phyloP scores from a whole-genome alignment of 164 flowering plant species.

The Aristolochia californica region DNA sequence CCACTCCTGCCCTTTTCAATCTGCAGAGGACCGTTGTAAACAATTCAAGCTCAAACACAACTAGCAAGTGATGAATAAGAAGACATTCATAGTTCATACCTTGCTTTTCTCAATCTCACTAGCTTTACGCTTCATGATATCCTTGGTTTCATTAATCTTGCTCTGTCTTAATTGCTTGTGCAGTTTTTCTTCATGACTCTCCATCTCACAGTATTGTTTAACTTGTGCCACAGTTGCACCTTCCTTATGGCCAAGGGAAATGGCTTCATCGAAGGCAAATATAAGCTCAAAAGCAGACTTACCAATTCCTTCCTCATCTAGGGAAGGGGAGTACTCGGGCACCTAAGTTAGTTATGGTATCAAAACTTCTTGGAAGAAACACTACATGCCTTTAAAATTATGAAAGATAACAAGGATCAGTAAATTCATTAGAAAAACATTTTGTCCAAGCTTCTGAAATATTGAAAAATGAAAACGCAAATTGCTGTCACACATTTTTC shows the following conservation, averaged over 20 bases:
- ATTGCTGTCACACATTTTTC: no score
- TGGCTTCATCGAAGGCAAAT: constrained; percentile 96
- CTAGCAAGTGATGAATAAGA: background rate
- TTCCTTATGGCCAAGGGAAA: constrained; percentile 96
- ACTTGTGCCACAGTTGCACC: constrained; percentile 89
- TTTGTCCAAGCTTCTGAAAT: no score
- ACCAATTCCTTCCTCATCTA: constrained; percentile 93
- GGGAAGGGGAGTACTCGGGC: constrained; percentile 69
- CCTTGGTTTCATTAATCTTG: constrained; percentile 96
- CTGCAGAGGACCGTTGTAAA: constrained; percentile 25
- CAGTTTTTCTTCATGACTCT: constrained; percentile 93
- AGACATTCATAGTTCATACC: constrained; percentile 28
- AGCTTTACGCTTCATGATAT: constrained; percentile 95
- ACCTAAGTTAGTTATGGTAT: constrained; percentile 52
- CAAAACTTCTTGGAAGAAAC: background rate
- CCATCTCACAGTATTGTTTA: constrained; percentile 99
- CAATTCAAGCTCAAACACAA: background rate
- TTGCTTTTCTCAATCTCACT: constrained; percentile 97
- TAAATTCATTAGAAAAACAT: no score
- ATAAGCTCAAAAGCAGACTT: constrained; percentile 86
- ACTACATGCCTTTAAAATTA: no score
- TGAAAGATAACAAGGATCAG: no score
- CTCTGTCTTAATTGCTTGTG: constrained; percentile 85
- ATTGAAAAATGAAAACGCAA: no score
- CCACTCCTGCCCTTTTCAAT: constrained; percentile 65